Conservation (phyloP, 2,329 filamentous ascomycete species). For the Penicillium sp. region DNA sequence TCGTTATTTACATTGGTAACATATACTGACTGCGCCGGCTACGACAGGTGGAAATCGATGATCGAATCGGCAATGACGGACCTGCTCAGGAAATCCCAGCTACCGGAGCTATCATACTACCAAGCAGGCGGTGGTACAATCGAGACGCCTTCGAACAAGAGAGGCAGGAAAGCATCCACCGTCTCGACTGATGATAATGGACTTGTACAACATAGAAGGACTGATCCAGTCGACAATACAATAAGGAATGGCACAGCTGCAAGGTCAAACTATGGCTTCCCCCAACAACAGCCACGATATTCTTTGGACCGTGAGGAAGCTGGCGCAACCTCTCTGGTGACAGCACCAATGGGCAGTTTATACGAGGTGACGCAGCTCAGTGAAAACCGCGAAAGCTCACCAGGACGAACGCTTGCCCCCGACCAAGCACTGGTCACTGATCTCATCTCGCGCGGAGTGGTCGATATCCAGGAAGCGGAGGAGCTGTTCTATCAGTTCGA, state of each 20-base stretch:
- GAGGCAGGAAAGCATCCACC: slow-evolving; percentile 36
- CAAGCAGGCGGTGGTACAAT: slow-evolving; percentile 32
- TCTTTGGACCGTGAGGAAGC: slow-evolving; percentile 40
- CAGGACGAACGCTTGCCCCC: slow-evolving; percentile 32
- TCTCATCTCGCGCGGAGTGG: slow-evolving; percentile 52
- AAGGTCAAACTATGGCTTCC: slow-evolving; percentile 24
- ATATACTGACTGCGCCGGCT: slow-evolving; percentile 13
- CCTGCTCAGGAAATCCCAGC: slow-evolving; percentile 37
- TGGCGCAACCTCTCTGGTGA: slow-evolving; percentile 40
- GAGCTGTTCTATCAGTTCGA: slow-evolving; percentile 44
- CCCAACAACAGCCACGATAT: slow-evolving; percentile 33
- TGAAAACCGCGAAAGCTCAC: slow-evolving; percentile 38
- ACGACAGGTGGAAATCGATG: slow-evolving; percentile 39
- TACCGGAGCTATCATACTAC: slow-evolving; percentile 42
- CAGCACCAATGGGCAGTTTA: slow-evolving; percentile 49
- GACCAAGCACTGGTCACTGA: slow-evolving; percentile 45
- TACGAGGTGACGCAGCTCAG: slow-evolving; percentile 51
- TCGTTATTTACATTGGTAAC: slow-evolving; percentile 6
- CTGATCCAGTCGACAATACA: slow-evolving; percentile 17
- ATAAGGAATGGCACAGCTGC: slow-evolving; percentile 17
- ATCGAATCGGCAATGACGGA: slow-evolving; percentile 43
- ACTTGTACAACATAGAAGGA: slow-evolving; percentile 19
- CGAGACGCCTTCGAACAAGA: slow-evolving; percentile 32
- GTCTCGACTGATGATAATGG: slow-evolving; percentile 34
- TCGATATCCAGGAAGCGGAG: slow-evolving; percentile 47